Evolutionary conservation across 345 rosid species (phyloP).

Genomic region (Pelargonium nanum): DNA sequence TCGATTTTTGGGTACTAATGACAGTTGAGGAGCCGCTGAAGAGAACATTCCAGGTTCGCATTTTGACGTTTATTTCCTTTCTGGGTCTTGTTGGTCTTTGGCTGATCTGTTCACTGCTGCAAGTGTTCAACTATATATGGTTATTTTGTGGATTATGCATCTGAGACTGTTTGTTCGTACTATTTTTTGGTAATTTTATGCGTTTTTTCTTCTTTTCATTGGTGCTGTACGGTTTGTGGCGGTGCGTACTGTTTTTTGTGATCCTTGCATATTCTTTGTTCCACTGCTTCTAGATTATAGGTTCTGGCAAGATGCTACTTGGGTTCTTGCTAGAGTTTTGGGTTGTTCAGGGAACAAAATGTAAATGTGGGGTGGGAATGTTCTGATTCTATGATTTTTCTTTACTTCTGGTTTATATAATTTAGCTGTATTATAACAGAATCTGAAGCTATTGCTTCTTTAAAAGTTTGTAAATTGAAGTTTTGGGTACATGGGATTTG

Average conservation of each 20-base stretch:
- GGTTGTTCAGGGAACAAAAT: background rate
- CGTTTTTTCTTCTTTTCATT: background rate
- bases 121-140: background rate
- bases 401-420: background rate
- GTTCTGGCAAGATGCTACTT: background rate
- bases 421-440: background rate
- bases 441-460: background rate
- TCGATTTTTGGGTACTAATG: slow-evolving; percentile 3
- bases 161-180: background rate
- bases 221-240: no score
- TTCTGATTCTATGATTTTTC: background rate
- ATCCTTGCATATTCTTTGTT: background rate
- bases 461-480: background rate
- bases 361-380: background rate
- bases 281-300: background rate
- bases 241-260: background rate
- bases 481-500: background rate
- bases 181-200: background rate
- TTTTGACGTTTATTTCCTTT: background rate
- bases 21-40: slow-evolving; percentile 57
- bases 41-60: slow-evolving; percentile 44
- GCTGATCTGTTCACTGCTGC: slow-evolving; percentile 12
- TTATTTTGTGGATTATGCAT: background rate
- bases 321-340: background rate
- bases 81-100: background rate